These are phyloP conservation scores for Stentor roeselii DNA, from an alignment of 73 alveolate species.

Conservation along the genomic window DNA sequence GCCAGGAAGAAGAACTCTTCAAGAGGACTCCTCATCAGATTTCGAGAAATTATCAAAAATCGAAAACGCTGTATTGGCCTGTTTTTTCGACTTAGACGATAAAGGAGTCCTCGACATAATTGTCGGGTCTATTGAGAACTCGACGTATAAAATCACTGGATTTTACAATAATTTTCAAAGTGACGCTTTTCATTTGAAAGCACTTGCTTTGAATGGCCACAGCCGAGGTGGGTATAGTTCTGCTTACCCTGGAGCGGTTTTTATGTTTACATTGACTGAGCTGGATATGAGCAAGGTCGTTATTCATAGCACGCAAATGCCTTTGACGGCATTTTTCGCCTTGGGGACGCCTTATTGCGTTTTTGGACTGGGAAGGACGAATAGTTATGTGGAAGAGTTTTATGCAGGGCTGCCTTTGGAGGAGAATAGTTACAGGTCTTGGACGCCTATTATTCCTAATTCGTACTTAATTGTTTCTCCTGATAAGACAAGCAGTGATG, in stretches of 20 bases:
- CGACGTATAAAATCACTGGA: background rate
- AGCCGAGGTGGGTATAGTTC: background rate
- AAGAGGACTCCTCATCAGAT: background rate
- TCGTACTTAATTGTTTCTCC: slow-evolving; percentile 14
- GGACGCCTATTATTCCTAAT: slow-evolving; percentile 24
- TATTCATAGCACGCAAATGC: slow-evolving; percentile 20
- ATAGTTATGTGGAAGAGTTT: slow-evolving; percentile 17
- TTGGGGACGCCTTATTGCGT: slow-evolving; percentile 21
- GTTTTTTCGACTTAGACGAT: slow-evolving; percentile 14
- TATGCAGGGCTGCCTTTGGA: slow-evolving; percentile 15
- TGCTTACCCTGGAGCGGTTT: slow-evolving; percentile 23
- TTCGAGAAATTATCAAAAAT: background rate
- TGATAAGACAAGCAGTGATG: background rate
- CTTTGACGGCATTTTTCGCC: background rate
- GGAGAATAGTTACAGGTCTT: background rate
- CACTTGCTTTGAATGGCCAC: slow-evolving; percentile 18
- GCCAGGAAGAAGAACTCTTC: background rate
- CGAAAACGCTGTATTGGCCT: background rate
- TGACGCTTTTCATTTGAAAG: slow-evolving; percentile 27
- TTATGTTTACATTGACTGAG: slow-evolving; percentile 8
- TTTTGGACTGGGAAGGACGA: slow-evolving; percentile 26
- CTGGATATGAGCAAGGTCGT: slow-evolving; percentile 15
- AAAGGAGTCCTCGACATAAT: slow-evolving; percentile 1
- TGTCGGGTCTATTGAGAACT: background rate
- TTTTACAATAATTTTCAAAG: slow-evolving; percentile 3